Percentiles rank a stretch among this genome's conserved stretches.
phyloP scores from a whole-genome alignment of 2,329 filamentous ascomycete genomes.

The Diaporthe ilicicola region DNA sequence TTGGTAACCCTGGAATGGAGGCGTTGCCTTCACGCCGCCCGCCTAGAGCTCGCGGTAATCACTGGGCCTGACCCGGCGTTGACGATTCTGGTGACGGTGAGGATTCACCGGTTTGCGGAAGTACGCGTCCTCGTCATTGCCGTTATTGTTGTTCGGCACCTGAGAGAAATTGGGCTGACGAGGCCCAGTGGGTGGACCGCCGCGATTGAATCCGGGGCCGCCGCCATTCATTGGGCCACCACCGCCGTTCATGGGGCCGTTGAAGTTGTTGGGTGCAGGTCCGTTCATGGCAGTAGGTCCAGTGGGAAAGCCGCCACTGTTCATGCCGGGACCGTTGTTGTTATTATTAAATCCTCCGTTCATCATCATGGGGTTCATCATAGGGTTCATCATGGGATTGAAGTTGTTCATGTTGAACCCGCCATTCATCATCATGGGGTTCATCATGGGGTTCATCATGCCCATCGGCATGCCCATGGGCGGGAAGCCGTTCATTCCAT shows the following conservation, averaged over 20 bases:
- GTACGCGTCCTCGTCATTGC: constrained; percentile 83
- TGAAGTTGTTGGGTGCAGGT: constrained; percentile 35
- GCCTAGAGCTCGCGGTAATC: constrained; percentile 85
- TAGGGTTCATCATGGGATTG: constrained; percentile 44
- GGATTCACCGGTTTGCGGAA: constrained; percentile 96
- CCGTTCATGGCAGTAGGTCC: constrained; percentile 43
- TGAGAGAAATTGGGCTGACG: constrained; percentile 30
- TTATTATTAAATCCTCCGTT: constrained; percentile 47
- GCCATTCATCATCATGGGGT: constrained; percentile 47
- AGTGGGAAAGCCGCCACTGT: constrained; percentile 34
- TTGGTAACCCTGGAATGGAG: constrained; percentile 11
- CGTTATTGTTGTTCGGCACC: constrained; percentile 44
- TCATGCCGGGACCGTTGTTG: constrained; percentile 39
- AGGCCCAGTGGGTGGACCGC: constrained; percentile 32
- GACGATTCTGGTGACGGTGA: constrained; percentile 84
- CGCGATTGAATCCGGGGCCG: constrained; percentile 39
- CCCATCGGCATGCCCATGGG: constrained; percentile 43
- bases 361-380: constrained; percentile 43
- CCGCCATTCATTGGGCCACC: constrained; percentile 41
- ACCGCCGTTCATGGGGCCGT: constrained; percentile 43
- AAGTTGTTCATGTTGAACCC: constrained; percentile 46
- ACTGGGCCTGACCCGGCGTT: constrained; percentile 81
- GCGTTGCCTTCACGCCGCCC: constrained; percentile 20
- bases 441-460: constrained; percentile 40
- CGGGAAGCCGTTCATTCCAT: constrained; percentile 50